Evolutionary conservation across 2,329 filamentous ascomycete species (phyloP).

Genomic region (Cladosporium oxysporum): DNA sequence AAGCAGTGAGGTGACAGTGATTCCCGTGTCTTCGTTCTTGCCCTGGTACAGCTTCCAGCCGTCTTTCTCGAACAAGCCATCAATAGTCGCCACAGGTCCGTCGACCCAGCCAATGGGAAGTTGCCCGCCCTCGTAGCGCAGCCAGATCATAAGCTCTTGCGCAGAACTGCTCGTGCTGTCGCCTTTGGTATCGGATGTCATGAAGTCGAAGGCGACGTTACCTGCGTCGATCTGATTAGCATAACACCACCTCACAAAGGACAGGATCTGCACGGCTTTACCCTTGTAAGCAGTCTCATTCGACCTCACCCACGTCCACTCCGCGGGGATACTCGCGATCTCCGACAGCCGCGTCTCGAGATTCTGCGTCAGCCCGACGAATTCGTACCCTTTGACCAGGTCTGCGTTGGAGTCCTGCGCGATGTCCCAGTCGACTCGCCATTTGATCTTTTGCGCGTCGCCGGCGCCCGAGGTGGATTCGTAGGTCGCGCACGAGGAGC

Average conservation of each 20-base stretch:
- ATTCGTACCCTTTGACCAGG: conserved; percentile 48
- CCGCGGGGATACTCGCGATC: conserved; percentile 44
- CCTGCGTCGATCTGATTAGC: conserved; percentile 26
- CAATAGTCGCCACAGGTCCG: conserved; percentile 40
- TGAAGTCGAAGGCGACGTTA: conserved; percentile 49
- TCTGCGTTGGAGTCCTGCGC: conserved; percentile 40
- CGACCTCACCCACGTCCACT: conserved; percentile 44
- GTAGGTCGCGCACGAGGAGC: conserved; percentile 46
- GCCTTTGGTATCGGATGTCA: conserved; percentile 46
- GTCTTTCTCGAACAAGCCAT: conserved; percentile 40
- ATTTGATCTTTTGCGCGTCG: conserved; percentile 41
- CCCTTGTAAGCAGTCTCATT: conserved; percentile 46
- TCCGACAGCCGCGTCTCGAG: conserved; percentile 43
- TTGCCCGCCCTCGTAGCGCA: conserved; percentile 48
- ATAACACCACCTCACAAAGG: too few relatives aligned
- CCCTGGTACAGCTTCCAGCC: conserved; percentile 47
- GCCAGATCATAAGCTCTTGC: conserved; percentile 51
- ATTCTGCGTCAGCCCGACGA: conserved; percentile 47
- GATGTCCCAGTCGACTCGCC: conserved; percentile 45
- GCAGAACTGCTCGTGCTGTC: conserved; percentile 44
- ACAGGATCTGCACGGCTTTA: not conserved
- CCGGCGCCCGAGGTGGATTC: conserved; percentile 32
- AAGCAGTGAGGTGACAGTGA: conserved; percentile 45
- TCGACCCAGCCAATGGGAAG: conserved; percentile 46
- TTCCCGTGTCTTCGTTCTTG: conserved; percentile 46